phyloP scores from a whole-genome alignment of 1,284 basidiomycete species.

The Apiotrichum veenhuisii region DNA sequence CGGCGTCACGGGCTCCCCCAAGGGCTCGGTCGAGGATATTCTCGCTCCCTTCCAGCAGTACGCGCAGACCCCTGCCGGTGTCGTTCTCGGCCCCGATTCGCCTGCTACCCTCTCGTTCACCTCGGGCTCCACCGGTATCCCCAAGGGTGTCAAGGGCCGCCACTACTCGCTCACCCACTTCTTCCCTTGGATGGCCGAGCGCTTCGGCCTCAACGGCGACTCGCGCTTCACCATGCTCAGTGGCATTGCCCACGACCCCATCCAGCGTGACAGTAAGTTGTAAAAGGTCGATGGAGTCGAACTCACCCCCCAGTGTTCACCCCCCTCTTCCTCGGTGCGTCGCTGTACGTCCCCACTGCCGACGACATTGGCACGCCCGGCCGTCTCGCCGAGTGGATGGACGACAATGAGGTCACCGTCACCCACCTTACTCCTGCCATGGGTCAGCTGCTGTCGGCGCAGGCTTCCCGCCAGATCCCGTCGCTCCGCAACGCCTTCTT shows the following conservation, averaged over 20 bases:
- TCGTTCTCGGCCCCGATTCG: conserved; percentile 89
- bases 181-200: conserved; percentile 98
- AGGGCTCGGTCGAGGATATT: conserved; percentile 40
- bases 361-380: conserved; percentile 98
- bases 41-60: conserved; percentile 52
- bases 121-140: conserved; percentile 95
- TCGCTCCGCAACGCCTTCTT: conserved; percentile 91
- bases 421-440: conserved; percentile 98
- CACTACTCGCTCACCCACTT: conserved; percentile 98
- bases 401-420: conserved; percentile 78
- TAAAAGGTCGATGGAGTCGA: not conserved
- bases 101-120: conserved; percentile 95
- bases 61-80: conserved; percentile 57
- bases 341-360: conserved; percentile 91
- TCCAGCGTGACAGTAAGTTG: conserved; percentile 76
- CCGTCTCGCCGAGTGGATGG: conserved; percentile 98
- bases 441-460: conserved; percentile 96
- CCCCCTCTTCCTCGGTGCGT: conserved; percentile 93
- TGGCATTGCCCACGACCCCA: conserved; percentile 98
- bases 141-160: conserved; percentile 92
- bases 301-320: conserved; percentile 68
- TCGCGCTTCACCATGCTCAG: conserved; percentile 98
- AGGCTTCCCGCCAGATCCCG: conserved; percentile 85
- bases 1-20: conserved; percentile 64
- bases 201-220: conserved; percentile 69